phyloP scores from a whole-genome alignment of 805 yeast genomes.

The Pichia cabralensis region DNA sequence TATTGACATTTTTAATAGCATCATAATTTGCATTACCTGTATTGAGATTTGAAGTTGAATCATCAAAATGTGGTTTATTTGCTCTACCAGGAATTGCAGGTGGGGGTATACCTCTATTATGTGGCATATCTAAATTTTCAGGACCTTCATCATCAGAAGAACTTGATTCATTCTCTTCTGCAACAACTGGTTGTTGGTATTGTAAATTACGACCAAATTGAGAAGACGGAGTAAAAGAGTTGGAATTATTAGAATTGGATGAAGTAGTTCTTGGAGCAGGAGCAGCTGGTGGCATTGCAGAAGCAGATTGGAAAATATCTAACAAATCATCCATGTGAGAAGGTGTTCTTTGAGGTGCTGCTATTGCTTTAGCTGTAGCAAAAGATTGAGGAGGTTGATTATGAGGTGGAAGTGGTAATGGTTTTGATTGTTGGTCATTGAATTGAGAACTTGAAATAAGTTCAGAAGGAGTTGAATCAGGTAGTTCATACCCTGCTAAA shows the following conservation, averaged over 20 bases:
- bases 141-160: constrained; percentile 30
- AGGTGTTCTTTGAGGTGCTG: constrained; percentile 15
- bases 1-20: constrained; percentile 28
- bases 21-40: constrained; percentile 30
- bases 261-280: constrained; percentile 23
- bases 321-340: constrained; percentile 58
- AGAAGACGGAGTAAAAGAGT: constrained; percentile 48
- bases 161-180: constrained; percentile 18
- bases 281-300: constrained; percentile 26
- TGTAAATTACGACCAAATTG: constrained; percentile 71
- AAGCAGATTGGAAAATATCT: constrained; percentile 39
- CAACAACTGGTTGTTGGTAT: constrained; percentile 20
- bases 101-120: constrained; percentile 13
- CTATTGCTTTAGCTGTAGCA: constrained; percentile 10
- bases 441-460: constrained; percentile 30
- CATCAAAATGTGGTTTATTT: constrained; percentile 26
- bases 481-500: constrained; percentile 66
- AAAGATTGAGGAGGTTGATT: constrained; percentile 9
- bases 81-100: constrained; percentile 29
- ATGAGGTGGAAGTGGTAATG: neutral
- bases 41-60: constrained; percentile 11
- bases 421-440: constrained; percentile 11
- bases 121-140: constrained; percentile 22
- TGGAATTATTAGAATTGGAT: constrained; percentile 22
- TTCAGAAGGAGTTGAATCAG: constrained; percentile 64